Evolutionary conservation across 352 stramenopile species (phyloP).

Genomic region (Phytophthora podocarpi): DNA sequence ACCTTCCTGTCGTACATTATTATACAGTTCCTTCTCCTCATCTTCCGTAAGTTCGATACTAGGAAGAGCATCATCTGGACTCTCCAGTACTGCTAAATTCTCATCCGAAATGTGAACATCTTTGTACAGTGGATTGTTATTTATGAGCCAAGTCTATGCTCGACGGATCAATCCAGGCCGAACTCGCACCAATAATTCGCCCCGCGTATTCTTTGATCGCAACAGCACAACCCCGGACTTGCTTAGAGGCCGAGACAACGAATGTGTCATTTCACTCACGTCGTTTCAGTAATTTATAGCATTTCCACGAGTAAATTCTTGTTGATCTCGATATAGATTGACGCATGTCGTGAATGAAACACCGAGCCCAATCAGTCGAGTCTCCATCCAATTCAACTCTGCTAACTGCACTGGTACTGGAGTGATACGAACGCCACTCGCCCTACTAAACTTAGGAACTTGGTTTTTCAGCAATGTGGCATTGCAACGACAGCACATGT

Average conservation of each 20-base stretch:
- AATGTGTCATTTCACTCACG: not conserved
- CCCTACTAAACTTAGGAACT: slow-evolving; percentile 9
- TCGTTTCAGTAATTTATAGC: slow-evolving; percentile 21
- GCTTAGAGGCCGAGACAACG: not conserved
- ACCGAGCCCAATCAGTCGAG: slow-evolving; percentile 4
- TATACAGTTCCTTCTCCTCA: not conserved
- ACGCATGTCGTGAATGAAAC: too few species aligned
- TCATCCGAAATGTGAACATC: slow-evolving; percentile 10
- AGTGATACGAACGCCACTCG: slow-evolving; percentile 10
- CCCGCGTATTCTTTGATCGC: not conserved
- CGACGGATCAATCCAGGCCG: slow-evolving; percentile 2
- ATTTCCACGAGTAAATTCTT: too few species aligned
- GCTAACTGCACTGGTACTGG: not conserved
- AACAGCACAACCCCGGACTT: not conserved
- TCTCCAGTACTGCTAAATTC: not conserved
- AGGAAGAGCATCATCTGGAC: not conserved
- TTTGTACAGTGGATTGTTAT: slow-evolving; percentile 4
- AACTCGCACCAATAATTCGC: not conserved
- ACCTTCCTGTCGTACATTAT: not conserved
- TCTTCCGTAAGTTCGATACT: slow-evolving; percentile 4
- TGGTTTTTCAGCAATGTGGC: not conserved
- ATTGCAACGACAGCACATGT: slow-evolving; percentile 1
- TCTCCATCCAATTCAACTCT: slow-evolving; percentile 12
- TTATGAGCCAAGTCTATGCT: slow-evolving; percentile 11
- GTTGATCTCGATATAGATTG: too few species aligned